Evolutionary conservation across 2,329 filamentous ascomycete species (phyloP), one percentile per base, ranked within the genome.

Genomic region (Myriosclerotinia duriaeana): DNA sequence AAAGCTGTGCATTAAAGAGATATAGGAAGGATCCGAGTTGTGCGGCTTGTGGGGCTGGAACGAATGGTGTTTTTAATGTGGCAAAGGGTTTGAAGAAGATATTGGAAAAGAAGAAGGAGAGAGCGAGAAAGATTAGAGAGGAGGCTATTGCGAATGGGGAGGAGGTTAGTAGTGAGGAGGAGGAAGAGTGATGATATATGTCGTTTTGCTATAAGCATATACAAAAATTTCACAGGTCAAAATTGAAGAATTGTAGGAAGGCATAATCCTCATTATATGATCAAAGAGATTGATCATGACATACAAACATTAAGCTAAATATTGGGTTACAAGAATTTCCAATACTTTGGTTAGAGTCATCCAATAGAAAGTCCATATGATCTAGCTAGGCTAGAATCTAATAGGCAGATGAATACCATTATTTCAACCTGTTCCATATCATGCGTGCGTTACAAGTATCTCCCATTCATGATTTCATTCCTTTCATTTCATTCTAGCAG

Each of bases 21-120:
- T 98, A 97, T 76, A 84, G 90, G 69, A 95, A 92, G 76, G 92
- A 93, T 73, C 93, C 93, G 5, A 87, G 86, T 3, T 98, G 95
- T 77, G 92, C 91, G 2, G 90, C 90, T 5, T 98, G 95, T 77
- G 91, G 92, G 0, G 83, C 88, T 0, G 91, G 92, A 6, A 98
- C 93, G 0, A 89, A 89, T 40, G 95, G 95, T 0, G 91, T 96
- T 0, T 98, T 98, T 75, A 97, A 96, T 76, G 85, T 86, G 4
- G 93, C 93, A 1, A 96, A 92, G 81, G 90, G 89, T 71, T 76
- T 98, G 73, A 90, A 89, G 76, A 91, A 90, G 76, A 77, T 98
- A 71, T 77, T 98, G 67, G 87, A 76, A 54, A 86, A 81, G 79
- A 90, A 90, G 77, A 80, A 83, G 67, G 84, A 86, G 70, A 81